These are phyloP conservation scores for Poteriospumella lacustris DNA, from an alignment of 108 stramenopile species.

Conservation along the genomic window DNA sequence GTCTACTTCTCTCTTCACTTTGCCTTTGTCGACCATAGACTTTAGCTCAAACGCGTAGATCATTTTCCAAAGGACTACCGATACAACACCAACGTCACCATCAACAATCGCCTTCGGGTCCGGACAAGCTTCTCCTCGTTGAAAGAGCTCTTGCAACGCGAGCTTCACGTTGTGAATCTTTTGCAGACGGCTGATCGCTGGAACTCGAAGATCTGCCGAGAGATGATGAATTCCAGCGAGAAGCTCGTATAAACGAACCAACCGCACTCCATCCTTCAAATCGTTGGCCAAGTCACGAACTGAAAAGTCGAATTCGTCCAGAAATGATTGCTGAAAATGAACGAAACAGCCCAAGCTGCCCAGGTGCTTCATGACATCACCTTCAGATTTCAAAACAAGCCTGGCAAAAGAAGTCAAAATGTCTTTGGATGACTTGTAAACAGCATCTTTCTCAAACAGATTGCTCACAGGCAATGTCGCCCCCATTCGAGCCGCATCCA, in stretches of 20 bases:
- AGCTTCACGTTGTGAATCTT: slow-evolving; percentile 80
- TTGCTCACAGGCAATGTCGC: background rate
- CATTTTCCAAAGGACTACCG: slow-evolving; percentile 49
- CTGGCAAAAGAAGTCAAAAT: slow-evolving; percentile 69
- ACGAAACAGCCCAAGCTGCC: slow-evolving; percentile 66
- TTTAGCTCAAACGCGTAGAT: slow-evolving; percentile 44
- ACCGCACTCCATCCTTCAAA: slow-evolving; percentile 83
- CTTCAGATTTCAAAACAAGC: slow-evolving; percentile 70
- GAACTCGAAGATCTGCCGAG: slow-evolving; percentile 64
- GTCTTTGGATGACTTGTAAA: slow-evolving; percentile 72
- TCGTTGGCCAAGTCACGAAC: slow-evolving; percentile 74
- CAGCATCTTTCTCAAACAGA: background rate
- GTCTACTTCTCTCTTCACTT: background rate
- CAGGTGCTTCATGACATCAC: slow-evolving; percentile 77
- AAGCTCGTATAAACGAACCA: slow-evolving; percentile 72
- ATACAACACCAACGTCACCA: slow-evolving; percentile 39
- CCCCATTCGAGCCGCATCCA: slow-evolving; percentile 49
- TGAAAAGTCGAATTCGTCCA: slow-evolving; percentile 81
- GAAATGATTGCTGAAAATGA: slow-evolving; percentile 64
- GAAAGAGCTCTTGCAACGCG: slow-evolving; percentile 51
- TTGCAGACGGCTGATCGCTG: slow-evolving; percentile 77
- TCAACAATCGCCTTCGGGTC: slow-evolving; percentile 44
- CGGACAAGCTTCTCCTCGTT: background rate
- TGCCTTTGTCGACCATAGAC: slow-evolving; percentile 32
- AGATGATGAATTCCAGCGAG: slow-evolving; percentile 56